Conservation (phyloP, 352 stramenopile species). For the Pythium chondricola region DNA sequence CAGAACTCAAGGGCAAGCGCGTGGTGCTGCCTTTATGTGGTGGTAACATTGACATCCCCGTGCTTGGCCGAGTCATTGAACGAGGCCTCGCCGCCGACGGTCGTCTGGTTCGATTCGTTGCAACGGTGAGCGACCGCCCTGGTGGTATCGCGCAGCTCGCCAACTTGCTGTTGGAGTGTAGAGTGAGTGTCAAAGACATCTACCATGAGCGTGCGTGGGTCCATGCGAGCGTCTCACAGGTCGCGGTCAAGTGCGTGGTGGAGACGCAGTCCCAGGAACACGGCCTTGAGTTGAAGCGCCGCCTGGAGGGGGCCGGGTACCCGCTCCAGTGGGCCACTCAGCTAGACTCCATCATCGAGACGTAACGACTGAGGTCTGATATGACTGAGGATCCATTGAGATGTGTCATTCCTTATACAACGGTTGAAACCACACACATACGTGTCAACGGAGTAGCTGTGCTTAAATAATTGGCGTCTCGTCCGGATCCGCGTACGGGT, state of each 20-base stretch:
- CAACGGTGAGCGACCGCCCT: slow-evolving; percentile 94
- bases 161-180: slow-evolving; percentile 83
- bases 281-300: slow-evolving; percentile 81
- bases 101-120: slow-evolving; percentile 94
- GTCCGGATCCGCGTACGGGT: slow-evolving; percentile 10
- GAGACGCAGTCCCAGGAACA: slow-evolving; percentile 94
- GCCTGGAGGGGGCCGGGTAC: slow-evolving; percentile 83
- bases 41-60: slow-evolving; percentile 97
- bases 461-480: background rate
- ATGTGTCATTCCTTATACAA: too few species aligned
- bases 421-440: background rate
- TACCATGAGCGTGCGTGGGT: slow-evolving; percentile 97
- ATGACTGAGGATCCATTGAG: too few species aligned
- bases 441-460: background rate
- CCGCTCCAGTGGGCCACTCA: slow-evolving; percentile 72
- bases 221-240: slow-evolving; percentile 92
- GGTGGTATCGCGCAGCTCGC: slow-evolving; percentile 92
- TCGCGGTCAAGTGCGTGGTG: slow-evolving; percentile 95
- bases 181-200: slow-evolving; percentile 95
- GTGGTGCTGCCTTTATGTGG: slow-evolving; percentile 95
- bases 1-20: slow-evolving; percentile 91
- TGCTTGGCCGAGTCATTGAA: slow-evolving; percentile 94
- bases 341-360: slow-evolving; percentile 19
- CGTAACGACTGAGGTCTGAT: too few species aligned
- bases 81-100: slow-evolving; percentile 95